Percentiles rank a stretch among this genome's conserved stretches.
Conservation (phyloP, 2,329 filamentous ascomycete genomes). For the Fusarium sp. region DNA sequence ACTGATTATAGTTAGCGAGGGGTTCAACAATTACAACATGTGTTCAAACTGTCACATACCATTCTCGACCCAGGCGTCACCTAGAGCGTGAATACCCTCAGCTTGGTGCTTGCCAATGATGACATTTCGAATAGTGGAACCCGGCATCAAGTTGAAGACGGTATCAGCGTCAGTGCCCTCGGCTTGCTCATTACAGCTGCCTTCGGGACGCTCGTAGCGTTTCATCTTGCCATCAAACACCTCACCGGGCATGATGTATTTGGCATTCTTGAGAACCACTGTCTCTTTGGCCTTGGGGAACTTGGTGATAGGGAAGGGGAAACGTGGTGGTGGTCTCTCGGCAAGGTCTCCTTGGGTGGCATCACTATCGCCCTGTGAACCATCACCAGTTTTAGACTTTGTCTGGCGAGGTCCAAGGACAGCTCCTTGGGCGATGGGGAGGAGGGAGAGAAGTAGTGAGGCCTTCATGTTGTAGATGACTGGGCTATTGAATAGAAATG, state of each 20-base stretch:
- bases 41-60: conserved; percentile 25
- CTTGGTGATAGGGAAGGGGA: conserved; percentile 51
- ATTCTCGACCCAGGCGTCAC: conserved; percentile 52
- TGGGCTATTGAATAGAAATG: no score
- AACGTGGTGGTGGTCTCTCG: conserved; percentile 49
- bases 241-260: conserved; percentile 53
- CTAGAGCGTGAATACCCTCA: conserved; percentile 52
- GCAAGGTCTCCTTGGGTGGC: conserved; percentile 48
- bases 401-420: conserved; percentile 37
- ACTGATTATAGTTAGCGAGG: conserved; percentile 21
- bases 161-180: conserved; percentile 60
- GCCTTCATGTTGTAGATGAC: conserved; percentile 43
- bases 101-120: conserved; percentile 58
- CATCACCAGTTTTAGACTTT: conserved; percentile 46
- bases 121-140: conserved; percentile 56
- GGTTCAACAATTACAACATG: rapidly evolving
- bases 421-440: conserved; percentile 39
- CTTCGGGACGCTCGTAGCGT: conserved; percentile 57
- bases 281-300: conserved; percentile 51
- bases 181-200: conserved; percentile 60
- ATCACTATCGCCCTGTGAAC: conserved; percentile 40
- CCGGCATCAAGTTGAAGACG: conserved; percentile 56
- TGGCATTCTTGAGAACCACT: conserved; percentile 47
- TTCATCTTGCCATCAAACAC: conserved; percentile 56
- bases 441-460: conserved; percentile 37